Conservation (phyloP, 2,329 filamentous ascomycete genomes). For the Aulographum hederae region DNA sequence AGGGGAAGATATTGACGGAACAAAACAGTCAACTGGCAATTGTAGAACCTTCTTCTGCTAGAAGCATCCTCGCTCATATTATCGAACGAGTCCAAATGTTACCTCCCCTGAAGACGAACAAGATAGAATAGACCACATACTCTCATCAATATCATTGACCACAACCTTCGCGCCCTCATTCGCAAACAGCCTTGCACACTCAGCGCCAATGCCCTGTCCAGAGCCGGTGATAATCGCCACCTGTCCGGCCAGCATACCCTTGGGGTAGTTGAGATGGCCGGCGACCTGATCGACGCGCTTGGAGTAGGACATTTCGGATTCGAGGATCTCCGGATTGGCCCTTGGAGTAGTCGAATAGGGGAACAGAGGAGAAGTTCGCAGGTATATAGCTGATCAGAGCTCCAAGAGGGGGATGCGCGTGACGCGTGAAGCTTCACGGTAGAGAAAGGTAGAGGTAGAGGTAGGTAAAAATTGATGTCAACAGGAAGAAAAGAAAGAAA, state of each 20-base stretch:
- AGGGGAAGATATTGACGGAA: neutral
- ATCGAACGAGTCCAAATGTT: conserved; percentile 1
- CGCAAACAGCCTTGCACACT: conserved; percentile 64
- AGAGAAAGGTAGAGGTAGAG: too few relatives aligned
- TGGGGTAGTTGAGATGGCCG: conserved; percentile 57
- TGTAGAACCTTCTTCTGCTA: too few relatives aligned
- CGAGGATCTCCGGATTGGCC: too few relatives aligned
- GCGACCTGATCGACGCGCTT: conserved; percentile 12
- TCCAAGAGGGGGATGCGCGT: too few relatives aligned
- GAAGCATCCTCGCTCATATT: neutral
- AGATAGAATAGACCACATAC: conserved; percentile 23
- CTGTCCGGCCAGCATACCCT: conserved; percentile 61
- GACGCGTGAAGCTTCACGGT: too few relatives aligned
- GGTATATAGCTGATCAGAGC: too few relatives aligned
- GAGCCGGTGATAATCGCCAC: conserved; percentile 76
- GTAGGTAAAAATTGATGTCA: too few relatives aligned
- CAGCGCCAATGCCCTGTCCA: conserved; percentile 76
- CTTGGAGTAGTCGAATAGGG: too few relatives aligned
- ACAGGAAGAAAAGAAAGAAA: too few relatives aligned
- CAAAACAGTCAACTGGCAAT: neutral
- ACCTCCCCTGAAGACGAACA: conserved; percentile 1
- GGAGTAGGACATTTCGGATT: conserved; percentile 10
- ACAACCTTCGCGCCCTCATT: conserved; percentile 78
- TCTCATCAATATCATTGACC: conserved; percentile 62
- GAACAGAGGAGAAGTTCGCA: too few relatives aligned